Conservation (phyloP, 2,329 filamentous ascomycete genomes). For the Calonectria crousiana region DNA sequence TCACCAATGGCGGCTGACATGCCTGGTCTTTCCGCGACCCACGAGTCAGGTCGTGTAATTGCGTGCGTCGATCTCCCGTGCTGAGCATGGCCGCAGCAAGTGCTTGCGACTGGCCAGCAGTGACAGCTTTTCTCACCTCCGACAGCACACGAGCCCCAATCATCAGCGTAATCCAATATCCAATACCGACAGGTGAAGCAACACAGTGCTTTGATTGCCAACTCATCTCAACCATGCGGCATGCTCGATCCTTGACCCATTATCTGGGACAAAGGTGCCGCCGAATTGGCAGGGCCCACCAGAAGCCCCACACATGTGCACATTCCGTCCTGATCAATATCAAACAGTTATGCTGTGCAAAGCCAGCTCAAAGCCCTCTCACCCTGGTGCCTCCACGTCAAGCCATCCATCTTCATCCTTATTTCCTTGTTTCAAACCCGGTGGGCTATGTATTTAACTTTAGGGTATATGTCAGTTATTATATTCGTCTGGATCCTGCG, state of each 20-base stretch:
- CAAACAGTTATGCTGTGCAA: conserved; percentile 9
- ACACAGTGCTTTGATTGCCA: conserved; percentile 9
- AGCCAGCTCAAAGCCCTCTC: neutral
- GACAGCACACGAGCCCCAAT: neutral
- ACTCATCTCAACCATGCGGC: conserved; percentile 4
- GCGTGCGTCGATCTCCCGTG: conserved; percentile 44
- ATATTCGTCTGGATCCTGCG: conserved; percentile 31
- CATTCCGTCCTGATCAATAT: neutral
- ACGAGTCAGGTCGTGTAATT: conserved; percentile 40
- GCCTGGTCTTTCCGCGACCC: conserved; percentile 22
- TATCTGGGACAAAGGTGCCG: conserved; percentile 8
- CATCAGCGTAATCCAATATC: neutral
- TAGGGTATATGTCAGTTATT: conserved; percentile 36
- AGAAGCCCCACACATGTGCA: neutral
- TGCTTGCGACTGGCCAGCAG: conserved; percentile 14
- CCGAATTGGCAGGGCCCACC: neutral
- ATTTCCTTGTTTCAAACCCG: conserved; percentile 8
- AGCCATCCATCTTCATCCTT: neutral
- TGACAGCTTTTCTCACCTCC: neutral
- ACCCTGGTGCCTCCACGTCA: neutral
- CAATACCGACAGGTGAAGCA: neutral
- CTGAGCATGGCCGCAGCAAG: conserved; percentile 17
- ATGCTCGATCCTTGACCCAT: neutral
- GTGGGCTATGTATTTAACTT: conserved; percentile 23
- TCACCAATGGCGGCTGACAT: conserved; percentile 25